These are phyloP conservation scores for Fusarium sp. DNA, from an alignment of 2,329 filamentous ascomycete species.

Conservation along the genomic window DNA sequence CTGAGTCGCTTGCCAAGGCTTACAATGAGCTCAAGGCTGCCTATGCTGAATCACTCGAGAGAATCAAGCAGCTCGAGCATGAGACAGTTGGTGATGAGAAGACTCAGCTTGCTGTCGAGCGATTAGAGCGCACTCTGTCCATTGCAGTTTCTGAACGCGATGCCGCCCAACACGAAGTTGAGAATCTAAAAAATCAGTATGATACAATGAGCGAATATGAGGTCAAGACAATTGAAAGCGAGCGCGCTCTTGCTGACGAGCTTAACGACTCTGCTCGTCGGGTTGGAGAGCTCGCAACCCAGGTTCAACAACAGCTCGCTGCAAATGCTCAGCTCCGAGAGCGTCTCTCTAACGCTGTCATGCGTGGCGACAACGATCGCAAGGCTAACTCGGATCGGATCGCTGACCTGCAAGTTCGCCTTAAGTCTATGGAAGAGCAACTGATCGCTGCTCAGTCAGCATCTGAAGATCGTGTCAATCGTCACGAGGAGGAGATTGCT, in stretches of 20 bases:
- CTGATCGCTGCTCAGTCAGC: slow-evolving; percentile 84
- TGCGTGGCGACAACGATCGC: slow-evolving; percentile 86
- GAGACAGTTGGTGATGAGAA: slow-evolving; percentile 64
- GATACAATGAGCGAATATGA: slow-evolving; percentile 67
- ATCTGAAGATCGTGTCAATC: slow-evolving; percentile 83
- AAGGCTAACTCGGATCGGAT: slow-evolving; percentile 83
- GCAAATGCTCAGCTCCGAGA: slow-evolving; percentile 79
- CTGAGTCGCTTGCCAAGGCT: slow-evolving; percentile 76
- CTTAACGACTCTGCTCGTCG: slow-evolving; percentile 78
- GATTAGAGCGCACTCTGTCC: slow-evolving; percentile 75
- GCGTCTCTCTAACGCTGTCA: slow-evolving; percentile 81
- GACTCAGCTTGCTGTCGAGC: slow-evolving; percentile 70
- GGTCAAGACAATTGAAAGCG: slow-evolving; percentile 65
- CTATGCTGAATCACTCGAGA: slow-evolving; percentile 73
- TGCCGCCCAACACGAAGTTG: slow-evolving; percentile 72
- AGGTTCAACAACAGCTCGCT: slow-evolving; percentile 84
- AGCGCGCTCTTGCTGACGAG: slow-evolving; percentile 74
- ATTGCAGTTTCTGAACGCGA: slow-evolving; percentile 78
- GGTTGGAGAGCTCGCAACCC: slow-evolving; percentile 80
- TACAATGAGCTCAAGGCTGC: slow-evolving; percentile 80
- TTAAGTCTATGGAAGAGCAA: slow-evolving; percentile 85
- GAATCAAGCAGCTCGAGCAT: slow-evolving; percentile 72
- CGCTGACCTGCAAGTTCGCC: slow-evolving; percentile 81
- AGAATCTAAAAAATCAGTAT: slow-evolving; percentile 70
- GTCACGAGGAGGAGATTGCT: slow-evolving; percentile 87